Evolutionary conservation across 2,329 filamentous ascomycete species (phyloP).

Genomic region (Curvularia sp.): DNA sequence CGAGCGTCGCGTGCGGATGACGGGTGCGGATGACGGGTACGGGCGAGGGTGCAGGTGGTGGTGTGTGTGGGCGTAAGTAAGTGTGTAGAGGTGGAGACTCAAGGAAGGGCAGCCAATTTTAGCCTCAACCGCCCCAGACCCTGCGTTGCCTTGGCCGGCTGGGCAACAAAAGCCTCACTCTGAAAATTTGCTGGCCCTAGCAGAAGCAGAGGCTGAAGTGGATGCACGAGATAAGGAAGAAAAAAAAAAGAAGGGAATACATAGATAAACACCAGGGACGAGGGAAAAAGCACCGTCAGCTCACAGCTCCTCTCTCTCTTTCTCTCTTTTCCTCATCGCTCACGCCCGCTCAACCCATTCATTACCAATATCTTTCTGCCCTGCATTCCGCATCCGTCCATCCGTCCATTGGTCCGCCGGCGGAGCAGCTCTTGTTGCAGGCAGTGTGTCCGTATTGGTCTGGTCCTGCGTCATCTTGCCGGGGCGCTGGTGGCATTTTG

Average conservation of each 20-base stretch:
- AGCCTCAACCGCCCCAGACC: constrained; percentile 7
- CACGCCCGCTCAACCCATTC: neutral
- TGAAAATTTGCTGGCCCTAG: constrained; percentile 23
- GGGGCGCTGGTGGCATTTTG: constrained; percentile 7
- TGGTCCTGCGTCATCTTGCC: constrained; percentile 34
- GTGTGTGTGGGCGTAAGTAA: neutral
- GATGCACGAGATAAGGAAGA: neutral
- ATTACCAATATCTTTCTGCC: neutral
- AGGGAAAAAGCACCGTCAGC: neutral
- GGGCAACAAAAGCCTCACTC: neutral
- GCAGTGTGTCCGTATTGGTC: constrained; percentile 26
- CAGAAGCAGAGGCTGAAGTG: constrained; percentile 6
- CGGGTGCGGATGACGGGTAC: neutral
- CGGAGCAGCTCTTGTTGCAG: constrained; percentile 13
- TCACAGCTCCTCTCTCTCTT: neutral
- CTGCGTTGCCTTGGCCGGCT: constrained; percentile 7
- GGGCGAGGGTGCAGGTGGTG: neutral
- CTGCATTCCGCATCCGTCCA: constrained; percentile 13
- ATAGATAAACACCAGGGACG: too few species aligned
- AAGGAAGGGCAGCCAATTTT: constrained; percentile 13
- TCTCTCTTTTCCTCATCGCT: constrained; percentile 9
- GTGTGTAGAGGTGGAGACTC: constrained; percentile 1
- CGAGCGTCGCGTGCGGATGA: constrained; percentile 9
- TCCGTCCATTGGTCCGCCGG: constrained; percentile 16
- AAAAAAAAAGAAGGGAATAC: neutral